A percentile compares a stretch with the other conserved stretches of the same genome.
phyloP scores from a whole-genome alignment of 495 filamentous ascomycete species.

The Xylona heveae region DNA sequence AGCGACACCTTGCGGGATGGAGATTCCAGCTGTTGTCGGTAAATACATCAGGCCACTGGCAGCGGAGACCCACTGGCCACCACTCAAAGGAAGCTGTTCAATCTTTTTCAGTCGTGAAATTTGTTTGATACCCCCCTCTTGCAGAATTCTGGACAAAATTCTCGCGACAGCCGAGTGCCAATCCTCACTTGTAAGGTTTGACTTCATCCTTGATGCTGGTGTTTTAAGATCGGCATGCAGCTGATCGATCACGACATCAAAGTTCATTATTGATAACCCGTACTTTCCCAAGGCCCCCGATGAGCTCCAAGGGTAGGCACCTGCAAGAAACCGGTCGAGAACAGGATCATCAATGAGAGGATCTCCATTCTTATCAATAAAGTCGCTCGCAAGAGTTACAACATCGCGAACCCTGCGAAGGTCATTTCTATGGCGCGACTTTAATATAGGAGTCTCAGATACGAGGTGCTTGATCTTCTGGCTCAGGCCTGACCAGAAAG shows the following conservation, averaged over 20 bases:
- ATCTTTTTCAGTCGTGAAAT: constrained; percentile 4
- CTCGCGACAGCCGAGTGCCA: too few relatives aligned
- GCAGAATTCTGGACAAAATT: too few relatives aligned
- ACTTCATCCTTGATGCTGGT: too few relatives aligned
- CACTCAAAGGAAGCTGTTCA: constrained; percentile 7
- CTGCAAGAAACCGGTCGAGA: constrained; percentile 6
- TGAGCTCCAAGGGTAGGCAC: constrained; percentile 7
- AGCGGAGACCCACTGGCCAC: constrained; percentile 5
- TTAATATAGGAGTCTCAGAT: constrained; percentile 2
- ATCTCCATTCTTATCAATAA: constrained; percentile 4
- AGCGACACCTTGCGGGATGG: constrained; percentile 11
- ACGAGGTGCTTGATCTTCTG: constrained; percentile 6
- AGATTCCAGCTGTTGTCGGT: constrained; percentile 5
- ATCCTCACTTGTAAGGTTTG: too few relatives aligned
- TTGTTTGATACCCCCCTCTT: background rate
- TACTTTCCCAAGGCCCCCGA: too few relatives aligned
- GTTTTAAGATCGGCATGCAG: too few relatives aligned
- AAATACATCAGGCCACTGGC: constrained; percentile 7
- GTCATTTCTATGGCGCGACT: background rate
- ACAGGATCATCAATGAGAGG: constrained; percentile 9
- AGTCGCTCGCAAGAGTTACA: too few relatives aligned
- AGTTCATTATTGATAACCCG: too few relatives aligned
- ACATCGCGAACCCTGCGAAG: constrained; percentile 3
- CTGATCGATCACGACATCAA: too few relatives aligned
- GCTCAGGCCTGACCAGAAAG: constrained; percentile 8